Evolutionary conservation across 257 asterid genomes (phyloP).

Genomic region (Verbascum thapsus): DNA sequence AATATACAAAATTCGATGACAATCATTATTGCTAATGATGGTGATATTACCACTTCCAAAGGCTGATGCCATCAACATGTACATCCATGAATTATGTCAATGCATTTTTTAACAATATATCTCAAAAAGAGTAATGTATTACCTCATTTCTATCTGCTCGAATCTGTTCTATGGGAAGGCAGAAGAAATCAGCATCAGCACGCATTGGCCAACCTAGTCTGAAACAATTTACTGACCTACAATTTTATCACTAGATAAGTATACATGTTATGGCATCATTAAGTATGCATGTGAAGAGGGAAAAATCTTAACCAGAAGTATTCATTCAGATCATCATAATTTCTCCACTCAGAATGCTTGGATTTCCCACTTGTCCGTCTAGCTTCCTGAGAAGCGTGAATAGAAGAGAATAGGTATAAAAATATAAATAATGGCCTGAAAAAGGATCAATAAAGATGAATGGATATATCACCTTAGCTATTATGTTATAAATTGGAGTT

Average conservation of each 20-base stretch:
- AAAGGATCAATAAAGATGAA: conserved; percentile 14
- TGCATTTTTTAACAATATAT: conserved; percentile 16
- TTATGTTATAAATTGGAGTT: conserved; percentile 78
- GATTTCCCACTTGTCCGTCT: conserved; percentile 52
- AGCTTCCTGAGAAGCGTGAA: conserved; percentile 71
- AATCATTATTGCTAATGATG: not conserved
- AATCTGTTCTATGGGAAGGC: conserved; percentile 50
- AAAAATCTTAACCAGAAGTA: conserved; percentile 71
- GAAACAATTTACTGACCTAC: conserved; percentile 91
- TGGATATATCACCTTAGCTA: conserved; percentile 59
- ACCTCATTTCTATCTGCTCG: conserved; percentile 55
- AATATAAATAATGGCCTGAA: conserved; percentile 20
- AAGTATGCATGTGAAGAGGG: conserved; percentile 9
- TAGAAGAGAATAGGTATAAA: conserved; percentile 12
- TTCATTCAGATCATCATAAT: conserved; percentile 93
- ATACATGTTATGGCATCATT: conserved; percentile 14
- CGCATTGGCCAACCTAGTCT: conserved; percentile 99
- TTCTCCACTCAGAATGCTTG: conserved; percentile 92
- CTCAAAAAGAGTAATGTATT: conserved; percentile 23
- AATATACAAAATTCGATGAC: not conserved
- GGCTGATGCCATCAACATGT: not conserved
- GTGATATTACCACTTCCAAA: not conserved
- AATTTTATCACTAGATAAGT: conserved; percentile 37
- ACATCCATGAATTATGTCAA: not conserved
- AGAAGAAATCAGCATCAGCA: conserved; percentile 91